phyloP scores from a whole-genome alignment of 2,329 filamentous ascomycete species.

The Fusarium miscanthi region DNA sequence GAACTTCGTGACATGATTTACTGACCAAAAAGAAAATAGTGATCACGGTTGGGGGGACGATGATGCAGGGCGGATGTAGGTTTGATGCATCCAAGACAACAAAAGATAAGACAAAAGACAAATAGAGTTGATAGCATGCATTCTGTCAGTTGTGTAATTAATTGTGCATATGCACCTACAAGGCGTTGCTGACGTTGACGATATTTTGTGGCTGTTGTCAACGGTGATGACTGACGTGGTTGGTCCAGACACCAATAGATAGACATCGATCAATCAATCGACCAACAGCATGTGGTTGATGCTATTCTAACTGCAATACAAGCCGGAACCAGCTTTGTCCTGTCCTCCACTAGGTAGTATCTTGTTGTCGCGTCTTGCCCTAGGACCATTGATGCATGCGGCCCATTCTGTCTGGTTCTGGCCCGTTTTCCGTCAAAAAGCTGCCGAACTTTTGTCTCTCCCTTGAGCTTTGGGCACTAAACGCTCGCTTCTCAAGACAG shows the following conservation, averaged over 20 bases:
- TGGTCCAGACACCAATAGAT: constrained; percentile 8
- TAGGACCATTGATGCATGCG: constrained; percentile 1
- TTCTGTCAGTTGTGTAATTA: constrained; percentile 15
- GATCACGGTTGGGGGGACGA: constrained; percentile 12
- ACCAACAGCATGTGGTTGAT: background rate
- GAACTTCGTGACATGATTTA: constrained; percentile 17
- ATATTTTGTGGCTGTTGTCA: constrained; percentile 25
- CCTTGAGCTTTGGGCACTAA: constrained; percentile 4
- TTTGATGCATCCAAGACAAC: constrained; percentile 21
- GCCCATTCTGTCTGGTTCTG: background rate
- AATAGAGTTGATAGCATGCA: constrained; percentile 13
- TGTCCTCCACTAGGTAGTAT: background rate
- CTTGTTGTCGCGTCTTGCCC: background rate
- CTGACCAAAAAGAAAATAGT: background rate
- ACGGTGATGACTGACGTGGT: constrained; percentile 38
- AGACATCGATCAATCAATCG: background rate
- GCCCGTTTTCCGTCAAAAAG: background rate
- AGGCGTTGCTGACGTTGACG: background rate
- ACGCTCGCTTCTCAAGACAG: constrained; percentile 12
- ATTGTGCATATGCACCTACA: constrained; percentile 17
- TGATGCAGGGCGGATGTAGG: constrained; percentile 15
- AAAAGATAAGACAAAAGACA: constrained; percentile 18
- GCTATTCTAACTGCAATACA: background rate
- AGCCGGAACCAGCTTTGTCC: background rate
- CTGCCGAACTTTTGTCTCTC: background rate